Conservation (phyloP, 2,329 filamentous ascomycete species). For the Alternaria angustiovoidea region DNA sequence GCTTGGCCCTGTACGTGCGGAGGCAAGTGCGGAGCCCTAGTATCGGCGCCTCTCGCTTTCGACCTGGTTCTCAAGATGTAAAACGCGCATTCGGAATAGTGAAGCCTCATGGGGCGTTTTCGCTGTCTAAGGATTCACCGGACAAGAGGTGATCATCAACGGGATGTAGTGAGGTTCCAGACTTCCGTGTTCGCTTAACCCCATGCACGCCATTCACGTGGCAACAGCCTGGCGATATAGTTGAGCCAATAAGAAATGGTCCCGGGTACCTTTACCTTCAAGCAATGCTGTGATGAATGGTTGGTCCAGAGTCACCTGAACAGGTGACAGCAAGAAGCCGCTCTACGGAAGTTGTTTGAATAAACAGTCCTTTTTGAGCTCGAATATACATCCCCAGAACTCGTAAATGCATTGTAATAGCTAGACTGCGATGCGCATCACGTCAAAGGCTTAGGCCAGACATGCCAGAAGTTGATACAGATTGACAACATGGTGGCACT, state of each 20-base stretch:
- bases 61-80: neutral
- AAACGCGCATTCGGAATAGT: neutral
- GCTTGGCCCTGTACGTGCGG: constrained; percentile 5
- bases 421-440: neutral
- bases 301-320: neutral
- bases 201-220: neutral
- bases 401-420: neutral
- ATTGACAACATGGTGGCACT: no score
- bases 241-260: neutral
- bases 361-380: neutral
- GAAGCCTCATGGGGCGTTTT: neutral
- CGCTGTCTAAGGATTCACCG: neutral
- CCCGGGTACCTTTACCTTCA: neutral
- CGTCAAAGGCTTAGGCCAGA: no score
- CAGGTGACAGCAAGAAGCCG: no score
- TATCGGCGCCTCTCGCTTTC: neutral
- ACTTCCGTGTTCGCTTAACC: neutral
- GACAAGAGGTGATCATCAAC: neutral
- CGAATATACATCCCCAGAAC: neutral
- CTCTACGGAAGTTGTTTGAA: neutral
- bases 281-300: neutral
- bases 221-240: neutral
- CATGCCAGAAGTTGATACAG: no score
- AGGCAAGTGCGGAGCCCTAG: neutral
- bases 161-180: neutral